phyloP scores from a whole-genome alignment of 768 basidiomycete species.

The Calocybe gangraenosa region DNA sequence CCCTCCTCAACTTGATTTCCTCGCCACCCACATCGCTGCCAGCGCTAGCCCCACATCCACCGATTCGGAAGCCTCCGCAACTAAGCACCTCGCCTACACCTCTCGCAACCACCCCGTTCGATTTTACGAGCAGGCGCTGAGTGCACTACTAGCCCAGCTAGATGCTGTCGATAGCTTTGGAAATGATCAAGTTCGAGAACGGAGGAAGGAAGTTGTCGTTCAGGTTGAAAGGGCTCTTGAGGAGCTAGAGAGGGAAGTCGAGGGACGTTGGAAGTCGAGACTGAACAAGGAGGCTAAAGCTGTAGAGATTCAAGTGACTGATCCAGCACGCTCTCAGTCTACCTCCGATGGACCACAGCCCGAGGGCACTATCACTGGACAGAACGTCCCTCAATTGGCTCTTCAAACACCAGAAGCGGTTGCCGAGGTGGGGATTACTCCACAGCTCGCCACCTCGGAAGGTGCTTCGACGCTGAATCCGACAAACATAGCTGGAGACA shows the following conservation, averaged over 20 bases:
- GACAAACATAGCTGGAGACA: background rate
- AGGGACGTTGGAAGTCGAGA: slow-evolving; percentile 31
- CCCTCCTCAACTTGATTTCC: slow-evolving; percentile 38
- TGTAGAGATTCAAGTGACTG: slow-evolving; percentile 6
- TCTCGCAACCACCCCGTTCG: slow-evolving; percentile 56
- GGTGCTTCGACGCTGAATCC: background rate
- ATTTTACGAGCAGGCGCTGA: slow-evolving; percentile 58
- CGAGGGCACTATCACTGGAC: background rate
- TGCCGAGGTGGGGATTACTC: background rate
- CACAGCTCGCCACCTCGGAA: background rate
- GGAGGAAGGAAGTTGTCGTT: slow-evolving; percentile 51
- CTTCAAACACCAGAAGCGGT: background rate
- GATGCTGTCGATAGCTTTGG: slow-evolving; percentile 63
- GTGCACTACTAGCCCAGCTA: slow-evolving; percentile 48
- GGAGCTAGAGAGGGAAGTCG: slow-evolving; percentile 46
- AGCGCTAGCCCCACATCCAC: slow-evolving; percentile 15
- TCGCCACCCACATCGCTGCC: slow-evolving; percentile 27
- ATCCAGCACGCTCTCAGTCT: background rate
- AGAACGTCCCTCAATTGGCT: background rate
- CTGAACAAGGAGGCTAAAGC: slow-evolving; percentile 20
- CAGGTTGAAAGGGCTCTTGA: slow-evolving; percentile 55
- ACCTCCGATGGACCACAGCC: background rate
- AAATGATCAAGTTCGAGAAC: slow-evolving; percentile 44
- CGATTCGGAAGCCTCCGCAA: slow-evolving; percentile 17
- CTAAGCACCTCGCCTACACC: slow-evolving; percentile 50